These are phyloP conservation scores for Saccharomycopsis lassenensis DNA, from an alignment of 805 yeast genomes.

Conservation along the genomic window DNA sequence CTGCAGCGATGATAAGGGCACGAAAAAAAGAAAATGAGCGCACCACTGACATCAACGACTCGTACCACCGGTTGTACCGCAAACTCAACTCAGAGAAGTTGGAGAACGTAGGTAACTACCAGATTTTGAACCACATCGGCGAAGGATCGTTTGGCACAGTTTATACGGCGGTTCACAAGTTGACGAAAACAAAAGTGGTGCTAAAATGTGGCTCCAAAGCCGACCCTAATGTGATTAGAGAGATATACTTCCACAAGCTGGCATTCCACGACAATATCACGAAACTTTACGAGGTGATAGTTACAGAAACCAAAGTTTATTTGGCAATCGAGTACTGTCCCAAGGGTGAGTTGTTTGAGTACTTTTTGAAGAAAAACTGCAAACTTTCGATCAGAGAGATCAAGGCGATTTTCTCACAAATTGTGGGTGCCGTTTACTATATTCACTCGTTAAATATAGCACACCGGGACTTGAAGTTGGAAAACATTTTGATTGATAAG, in stretches of 20 bases:
- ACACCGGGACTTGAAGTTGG: conserved; percentile 78
- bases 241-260: conserved; percentile 79
- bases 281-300: conserved; percentile 72
- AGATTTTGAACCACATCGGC: conserved; percentile 64
- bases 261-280: conserved; percentile 78
- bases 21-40: conserved; percentile 14
- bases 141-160: conserved; percentile 92
- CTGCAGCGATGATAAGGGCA: conserved; percentile 7
- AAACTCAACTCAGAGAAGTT: conserved; percentile 12
- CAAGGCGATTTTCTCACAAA: conserved; percentile 48
- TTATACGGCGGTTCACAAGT: conserved; percentile 68
- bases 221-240: conserved; percentile 83
- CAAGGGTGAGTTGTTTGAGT: conserved; percentile 64
- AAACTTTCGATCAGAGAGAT: conserved; percentile 42
- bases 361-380: conserved; percentile 39
- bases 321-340: conserved; percentile 86
- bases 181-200: conserved; percentile 71
- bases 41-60: conserved; percentile 13
- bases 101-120: conserved; percentile 69
- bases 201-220: conserved; percentile 67
- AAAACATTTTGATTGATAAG: conserved; percentile 56
- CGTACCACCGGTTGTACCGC: conserved; percentile 15
- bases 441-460: conserved; percentile 70
- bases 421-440: conserved; percentile 47
- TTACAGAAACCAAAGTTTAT: conserved; percentile 73